Percentiles rank a stretch among this genome's conserved stretches.
Evolutionary conservation across 176 grass and related monocot genomes (phyloP).

Genomic region (Bothriochloa decipiens): DNA sequence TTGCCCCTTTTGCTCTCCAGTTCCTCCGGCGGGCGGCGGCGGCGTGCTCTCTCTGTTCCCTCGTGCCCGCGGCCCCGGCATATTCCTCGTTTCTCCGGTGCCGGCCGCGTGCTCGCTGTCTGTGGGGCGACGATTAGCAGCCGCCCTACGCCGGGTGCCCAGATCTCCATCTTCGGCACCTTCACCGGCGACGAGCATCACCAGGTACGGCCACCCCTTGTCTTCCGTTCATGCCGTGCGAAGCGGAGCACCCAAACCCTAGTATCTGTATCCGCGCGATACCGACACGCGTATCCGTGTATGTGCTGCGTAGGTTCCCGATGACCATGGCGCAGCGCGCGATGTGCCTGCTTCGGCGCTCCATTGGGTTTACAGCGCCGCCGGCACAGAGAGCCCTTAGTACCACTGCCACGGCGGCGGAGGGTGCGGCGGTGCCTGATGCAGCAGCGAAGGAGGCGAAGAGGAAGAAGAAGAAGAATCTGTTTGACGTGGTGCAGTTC

Average conservation of each 20-base stretch:
- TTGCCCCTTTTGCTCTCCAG: background rate
- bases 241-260: background rate
- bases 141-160: background rate
- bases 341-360: constrained; percentile 40
- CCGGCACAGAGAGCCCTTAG: constrained; percentile 40
- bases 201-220: background rate
- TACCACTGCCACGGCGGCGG: constrained; percentile 16
- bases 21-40: background rate
- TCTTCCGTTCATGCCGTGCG: background rate
- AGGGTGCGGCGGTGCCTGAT: background rate
- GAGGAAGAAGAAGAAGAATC: constrained; percentile 82
- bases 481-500: constrained; percentile 93
- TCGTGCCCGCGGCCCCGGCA: too few species aligned
- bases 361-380: constrained; percentile 2
- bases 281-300: too few species aligned
- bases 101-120: background rate
- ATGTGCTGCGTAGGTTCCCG: background rate
- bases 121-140: background rate
- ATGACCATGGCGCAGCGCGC: constrained; percentile 39
- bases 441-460: constrained; percentile 44
- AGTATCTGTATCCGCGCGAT: background rate
- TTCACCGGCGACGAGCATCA: background rate
- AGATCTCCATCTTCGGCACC: background rate
- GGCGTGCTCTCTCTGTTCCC: too few species aligned
- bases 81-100: too few species aligned